These are phyloP conservation scores for Didymella arachidicola DNA, from an alignment of 2,329 filamentous ascomycete genomes.

Conservation along the genomic window DNA sequence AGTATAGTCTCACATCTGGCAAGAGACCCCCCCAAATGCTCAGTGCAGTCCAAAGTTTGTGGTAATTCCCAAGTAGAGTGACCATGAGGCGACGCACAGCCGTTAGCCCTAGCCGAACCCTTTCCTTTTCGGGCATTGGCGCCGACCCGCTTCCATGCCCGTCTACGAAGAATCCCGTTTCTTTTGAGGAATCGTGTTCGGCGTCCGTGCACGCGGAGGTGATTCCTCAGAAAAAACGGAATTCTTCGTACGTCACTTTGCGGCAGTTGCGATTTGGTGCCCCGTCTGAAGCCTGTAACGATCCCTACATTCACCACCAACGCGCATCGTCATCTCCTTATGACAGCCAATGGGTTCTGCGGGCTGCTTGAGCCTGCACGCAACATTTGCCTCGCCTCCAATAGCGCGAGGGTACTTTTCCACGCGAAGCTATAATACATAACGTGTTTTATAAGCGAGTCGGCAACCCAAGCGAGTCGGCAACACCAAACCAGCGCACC, in stretches of 20 bases:
- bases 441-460: too few relatives aligned
- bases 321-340: conserved; percentile 9
- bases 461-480: too few relatives aligned
- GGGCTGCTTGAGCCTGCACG: neutral
- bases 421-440: conserved; percentile 3
- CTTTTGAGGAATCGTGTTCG: too few relatives aligned
- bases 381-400: neutral
- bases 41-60: neutral
- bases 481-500: too few relatives aligned
- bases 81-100: neutral
- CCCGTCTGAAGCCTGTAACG: conserved; percentile 10
- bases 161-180: too few relatives aligned
- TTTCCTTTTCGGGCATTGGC: neutral
- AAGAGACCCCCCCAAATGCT: too few relatives aligned
- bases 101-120: conserved; percentile 7
- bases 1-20: neutral
- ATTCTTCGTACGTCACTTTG: conserved; percentile 16
- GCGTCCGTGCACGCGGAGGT: too few relatives aligned
- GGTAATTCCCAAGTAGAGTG: conserved; percentile 1
- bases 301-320: neutral
- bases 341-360: neutral
- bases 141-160: conserved; percentile 5
- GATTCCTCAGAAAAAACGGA: too few relatives aligned
- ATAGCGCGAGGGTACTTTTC: neutral
- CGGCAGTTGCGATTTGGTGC: conserved; percentile 4